These are phyloP conservation scores for Fusarium subglutinans DNA, from an alignment of 2,329 filamentous ascomycete genomes.

Conservation along the genomic window DNA sequence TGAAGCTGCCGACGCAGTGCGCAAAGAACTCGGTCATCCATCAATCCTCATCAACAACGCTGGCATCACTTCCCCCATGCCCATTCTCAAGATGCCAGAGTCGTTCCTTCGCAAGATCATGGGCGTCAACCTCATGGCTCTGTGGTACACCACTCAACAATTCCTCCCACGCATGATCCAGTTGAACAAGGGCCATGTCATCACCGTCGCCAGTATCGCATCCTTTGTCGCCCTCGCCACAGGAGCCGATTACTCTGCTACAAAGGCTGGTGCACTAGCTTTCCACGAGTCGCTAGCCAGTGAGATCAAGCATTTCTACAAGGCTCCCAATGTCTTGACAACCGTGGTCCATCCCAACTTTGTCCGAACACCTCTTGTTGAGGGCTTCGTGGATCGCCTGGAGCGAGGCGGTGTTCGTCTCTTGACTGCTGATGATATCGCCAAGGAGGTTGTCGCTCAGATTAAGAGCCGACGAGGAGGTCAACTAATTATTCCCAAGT, in stretches of 20 bases:
- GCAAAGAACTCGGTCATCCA: slow-evolving; percentile 63
- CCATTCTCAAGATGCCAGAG: slow-evolving; percentile 66
- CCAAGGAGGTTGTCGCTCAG: slow-evolving; percentile 55
- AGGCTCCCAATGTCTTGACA: slow-evolving; percentile 69
- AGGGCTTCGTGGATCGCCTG: slow-evolving; percentile 45
- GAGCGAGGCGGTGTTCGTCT: slow-evolving; percentile 44
- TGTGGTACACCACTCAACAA: slow-evolving; percentile 70
- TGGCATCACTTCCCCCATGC: slow-evolving; percentile 66
- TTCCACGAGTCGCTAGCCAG: slow-evolving; percentile 72
- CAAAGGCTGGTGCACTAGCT: slow-evolving; percentile 70
- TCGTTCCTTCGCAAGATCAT: slow-evolving; percentile 70
- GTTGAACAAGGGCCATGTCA: slow-evolving; percentile 74
- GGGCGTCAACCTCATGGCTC: slow-evolving; percentile 72
- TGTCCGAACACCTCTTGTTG: slow-evolving; percentile 57
- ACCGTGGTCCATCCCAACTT: slow-evolving; percentile 69
- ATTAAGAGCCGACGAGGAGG: slow-evolving; percentile 55
- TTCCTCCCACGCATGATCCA: slow-evolving; percentile 73
- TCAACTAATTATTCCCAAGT: slow-evolving; percentile 56
- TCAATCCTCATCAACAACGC: slow-evolving; percentile 79
- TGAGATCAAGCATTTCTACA: slow-evolving; percentile 67
- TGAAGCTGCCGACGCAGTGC: slow-evolving; percentile 51
- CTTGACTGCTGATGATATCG: slow-evolving; percentile 50
- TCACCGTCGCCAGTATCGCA: slow-evolving; percentile 74
- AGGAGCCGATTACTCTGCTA: slow-evolving; percentile 72
- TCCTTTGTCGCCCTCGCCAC: slow-evolving; percentile 67